Conservation (phyloP, 306 rosid genomes). For the Phaseolus lunatus region DNA sequence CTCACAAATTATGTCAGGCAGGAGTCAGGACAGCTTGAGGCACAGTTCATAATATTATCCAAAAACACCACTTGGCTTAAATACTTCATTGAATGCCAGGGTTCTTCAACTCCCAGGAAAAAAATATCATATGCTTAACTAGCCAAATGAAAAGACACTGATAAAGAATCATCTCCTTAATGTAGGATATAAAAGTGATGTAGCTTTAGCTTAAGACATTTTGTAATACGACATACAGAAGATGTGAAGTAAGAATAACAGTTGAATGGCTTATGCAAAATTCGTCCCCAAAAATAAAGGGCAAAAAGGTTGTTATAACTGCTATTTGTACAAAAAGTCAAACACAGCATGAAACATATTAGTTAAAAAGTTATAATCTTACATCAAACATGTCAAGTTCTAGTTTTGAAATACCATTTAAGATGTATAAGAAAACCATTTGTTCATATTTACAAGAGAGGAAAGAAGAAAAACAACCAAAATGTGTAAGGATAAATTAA, state of each 20-base stretch:
- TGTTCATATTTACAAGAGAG: background rate
- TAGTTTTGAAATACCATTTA: background rate
- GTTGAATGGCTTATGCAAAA: conserved; percentile 13
- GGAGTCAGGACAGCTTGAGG: background rate
- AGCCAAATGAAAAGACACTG: conserved; percentile 24
- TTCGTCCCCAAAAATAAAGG: background rate
- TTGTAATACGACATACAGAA: background rate
- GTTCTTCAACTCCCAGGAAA: conserved; percentile 17
- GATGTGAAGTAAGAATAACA: background rate
- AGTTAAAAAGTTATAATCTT: background rate
- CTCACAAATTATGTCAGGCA: background rate
- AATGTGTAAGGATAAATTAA: background rate
- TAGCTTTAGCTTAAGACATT: background rate
- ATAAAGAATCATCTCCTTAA: conserved; percentile 11
- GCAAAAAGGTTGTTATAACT: background rate
- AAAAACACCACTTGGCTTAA: conserved; percentile 12
- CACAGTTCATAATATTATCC: conserved; percentile 3
- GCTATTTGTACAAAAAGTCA: conserved; percentile 47
- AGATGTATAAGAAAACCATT: background rate
- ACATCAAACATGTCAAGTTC: background rate
- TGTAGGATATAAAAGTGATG: conserved; percentile 11
- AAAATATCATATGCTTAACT: conserved; percentile 15
- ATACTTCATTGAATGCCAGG: background rate
- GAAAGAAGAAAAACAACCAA: conserved; percentile 1
- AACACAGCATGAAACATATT: background rate